A percentile compares a stretch with the other conserved stretches of the same genome.
phyloP scores from a whole-genome alignment of 2,329 filamentous ascomycete genomes.

The Trichophyton schoenleinii region DNA sequence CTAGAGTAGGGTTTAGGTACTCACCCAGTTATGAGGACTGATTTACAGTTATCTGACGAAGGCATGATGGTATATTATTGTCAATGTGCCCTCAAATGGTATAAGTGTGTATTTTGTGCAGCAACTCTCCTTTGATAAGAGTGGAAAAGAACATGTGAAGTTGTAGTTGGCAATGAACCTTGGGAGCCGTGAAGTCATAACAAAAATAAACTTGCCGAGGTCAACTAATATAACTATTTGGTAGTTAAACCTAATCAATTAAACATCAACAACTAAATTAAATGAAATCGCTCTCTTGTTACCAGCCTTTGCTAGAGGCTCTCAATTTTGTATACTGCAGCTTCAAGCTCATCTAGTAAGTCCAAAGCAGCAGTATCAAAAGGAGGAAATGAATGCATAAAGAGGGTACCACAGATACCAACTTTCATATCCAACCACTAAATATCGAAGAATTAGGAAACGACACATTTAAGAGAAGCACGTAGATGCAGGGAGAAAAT shows the following conservation, averaged over 20 bases:
- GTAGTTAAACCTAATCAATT: too few relatives aligned
- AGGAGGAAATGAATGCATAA: conserved; percentile 7
- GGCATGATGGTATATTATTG: neutral
- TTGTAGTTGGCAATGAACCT: too few relatives aligned
- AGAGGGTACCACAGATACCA: conserved; percentile 5
- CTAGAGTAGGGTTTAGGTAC: conserved; percentile 5
- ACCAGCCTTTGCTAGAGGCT: neutral
- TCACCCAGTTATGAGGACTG: conserved; percentile 33
- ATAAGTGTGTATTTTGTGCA: too few relatives aligned
- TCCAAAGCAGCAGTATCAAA: neutral
- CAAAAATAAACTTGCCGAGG: too few relatives aligned
- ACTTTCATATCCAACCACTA: conserved; percentile 8
- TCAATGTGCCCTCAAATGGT: too few relatives aligned
- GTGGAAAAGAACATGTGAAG: too few relatives aligned
- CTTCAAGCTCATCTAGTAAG: conserved; percentile 6
- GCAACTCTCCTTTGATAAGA: too few relatives aligned
- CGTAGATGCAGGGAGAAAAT: neutral
- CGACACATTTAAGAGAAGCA: neutral
- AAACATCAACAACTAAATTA: too few relatives aligned
- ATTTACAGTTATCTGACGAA: conserved; percentile 23
- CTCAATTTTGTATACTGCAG: neutral
- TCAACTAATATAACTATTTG: too few relatives aligned
- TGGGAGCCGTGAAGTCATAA: too few relatives aligned
- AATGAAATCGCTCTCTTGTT: too few relatives aligned
- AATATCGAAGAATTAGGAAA: neutral